These are phyloP conservation scores for Skeletonema menzelii DNA, from an alignment of 108 stramenopile genomes.

Conservation along the genomic window DNA sequence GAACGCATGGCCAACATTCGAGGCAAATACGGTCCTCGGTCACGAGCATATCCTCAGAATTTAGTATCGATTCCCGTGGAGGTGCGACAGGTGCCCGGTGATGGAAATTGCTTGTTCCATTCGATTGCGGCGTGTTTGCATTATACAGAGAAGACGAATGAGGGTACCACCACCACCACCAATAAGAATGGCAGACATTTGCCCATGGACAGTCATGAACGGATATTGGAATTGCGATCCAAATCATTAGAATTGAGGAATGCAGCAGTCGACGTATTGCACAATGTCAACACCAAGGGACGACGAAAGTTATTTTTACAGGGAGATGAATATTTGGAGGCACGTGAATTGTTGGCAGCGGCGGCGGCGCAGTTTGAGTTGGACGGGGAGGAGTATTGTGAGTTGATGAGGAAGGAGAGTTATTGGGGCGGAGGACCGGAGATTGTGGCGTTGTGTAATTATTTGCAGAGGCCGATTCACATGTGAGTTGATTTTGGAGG, in stretches of 20 bases:
- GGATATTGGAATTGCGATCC: slow-evolving; percentile 18
- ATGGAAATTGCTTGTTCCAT: slow-evolving; percentile 92
- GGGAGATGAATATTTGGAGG: slow-evolving; percentile 73
- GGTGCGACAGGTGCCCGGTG: slow-evolving; percentile 93
- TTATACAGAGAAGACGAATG: slow-evolving; percentile 48
- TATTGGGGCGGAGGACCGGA: slow-evolving; percentile 98
- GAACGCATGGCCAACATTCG: slow-evolving; percentile 54
- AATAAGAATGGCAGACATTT: too few species aligned
- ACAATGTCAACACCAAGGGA: slow-evolving; percentile 12
- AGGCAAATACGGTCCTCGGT: slow-evolving; percentile 33
- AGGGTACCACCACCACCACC: too few species aligned
- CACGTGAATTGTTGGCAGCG: slow-evolving; percentile 71
- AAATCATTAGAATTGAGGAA: slow-evolving; percentile 26
- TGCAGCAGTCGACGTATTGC: slow-evolving; percentile 49
- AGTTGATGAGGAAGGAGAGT: slow-evolving; percentile 83
- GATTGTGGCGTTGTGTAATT: slow-evolving; percentile 94
- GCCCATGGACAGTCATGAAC: slow-evolving; percentile 31
- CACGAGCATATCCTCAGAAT: slow-evolving; percentile 3
- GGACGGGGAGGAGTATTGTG: slow-evolving; percentile 82
- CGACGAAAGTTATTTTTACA: slow-evolving; percentile 78
- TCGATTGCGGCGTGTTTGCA: slow-evolving; percentile 47
- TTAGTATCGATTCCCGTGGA: slow-evolving; percentile 32
- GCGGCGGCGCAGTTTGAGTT: slow-evolving; percentile 86
- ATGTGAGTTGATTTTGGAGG: too few species aligned
- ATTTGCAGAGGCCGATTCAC: slow-evolving; percentile 91